Base-by-base conservation (phyloP, 768 basidiomycete species). In the Tephrocybe rancida region DNA sequence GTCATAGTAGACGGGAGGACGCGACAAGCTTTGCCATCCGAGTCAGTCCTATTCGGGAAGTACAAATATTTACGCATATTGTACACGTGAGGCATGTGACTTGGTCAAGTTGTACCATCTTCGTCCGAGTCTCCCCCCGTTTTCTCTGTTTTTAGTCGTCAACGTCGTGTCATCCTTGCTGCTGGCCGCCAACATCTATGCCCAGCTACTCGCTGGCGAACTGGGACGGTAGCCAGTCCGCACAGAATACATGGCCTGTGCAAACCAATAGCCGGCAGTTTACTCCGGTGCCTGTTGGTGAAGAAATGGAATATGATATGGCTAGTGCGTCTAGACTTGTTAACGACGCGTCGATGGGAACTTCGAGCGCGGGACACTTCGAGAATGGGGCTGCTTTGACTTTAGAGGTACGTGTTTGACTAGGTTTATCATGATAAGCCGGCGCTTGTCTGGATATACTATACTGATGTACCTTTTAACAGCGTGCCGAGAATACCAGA, bases 221-320 rank as follows among this genome's bases (percentile, higher is more conserved):
- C n/a, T 59, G 62, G 62, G 58, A 61, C 26, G 58, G 57, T 30
- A 27, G 46, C 16, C 53, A 50, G 55, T 46, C 55, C 11, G 13
- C 43, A 1, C 46, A 43, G 34, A 44, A 50, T 35, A 42, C 44
- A 24, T 43, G 45, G 51, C 14, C 32, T 16, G 38, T 30, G 14
- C 43, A 35, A 34, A 32, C 10, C 25, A 35, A 44, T 41, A 35
- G 30, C 44, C 35, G 43, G 3, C 22, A 43, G 14, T 16, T 30
- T 30, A 30, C 29, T 30, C 29, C 29, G 13, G 29, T 13, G 29
- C 29, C 7, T 30, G 29, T 13, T 30, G 29, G 29, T 5, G 29
- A 13, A 30, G 29, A 13, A 30, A 30, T 5, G 5, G 29, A 30
- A 30, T 5, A 13, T 30, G 13, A 5, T 30, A 6, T 30, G 5